phyloP scores from a whole-genome alignment of 371 early-diverging fungal genomes.

The Cokeromyces recurvatus region DNA sequence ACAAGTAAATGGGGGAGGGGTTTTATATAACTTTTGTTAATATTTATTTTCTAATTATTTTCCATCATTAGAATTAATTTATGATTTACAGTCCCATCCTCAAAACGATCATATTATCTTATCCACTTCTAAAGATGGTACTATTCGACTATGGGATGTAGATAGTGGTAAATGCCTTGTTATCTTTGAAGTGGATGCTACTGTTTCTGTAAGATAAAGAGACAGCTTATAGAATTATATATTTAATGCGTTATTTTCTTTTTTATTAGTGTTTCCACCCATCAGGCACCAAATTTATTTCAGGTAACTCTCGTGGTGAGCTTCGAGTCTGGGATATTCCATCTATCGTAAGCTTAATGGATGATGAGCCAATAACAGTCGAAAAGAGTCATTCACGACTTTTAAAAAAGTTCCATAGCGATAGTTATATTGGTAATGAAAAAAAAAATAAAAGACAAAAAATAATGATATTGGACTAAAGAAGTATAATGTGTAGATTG shows the following conservation, averaged over 20 bases:
- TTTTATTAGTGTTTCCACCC: conserved; percentile 55
- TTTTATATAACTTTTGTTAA: too few species aligned
- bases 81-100: conserved; percentile 72
- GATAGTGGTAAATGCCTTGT: conserved; percentile 58
- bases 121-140: conserved; percentile 81
- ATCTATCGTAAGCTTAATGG: conserved; percentile 4
- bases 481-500: conserved; percentile 41
- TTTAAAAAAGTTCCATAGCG: conserved; percentile 39
- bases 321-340: conserved; percentile 59
- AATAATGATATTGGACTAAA: neutral
- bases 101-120: conserved; percentile 60
- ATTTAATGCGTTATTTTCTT: too few species aligned
- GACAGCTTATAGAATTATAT: neutral
- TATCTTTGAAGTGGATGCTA: conserved; percentile 58
- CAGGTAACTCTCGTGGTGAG: conserved; percentile 54
- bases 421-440: conserved; percentile 33
- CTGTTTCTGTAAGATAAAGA: conserved; percentile 58
- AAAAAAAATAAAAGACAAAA: neutral
- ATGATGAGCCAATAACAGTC: conserved; percentile 27
- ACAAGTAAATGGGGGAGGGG: conserved; percentile 52
- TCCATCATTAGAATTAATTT: conserved; percentile 56
- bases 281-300: conserved; percentile 50
- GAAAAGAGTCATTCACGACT: conserved; percentile 28
- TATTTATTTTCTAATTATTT: too few species aligned
- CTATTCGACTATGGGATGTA: conserved; percentile 85